These are phyloP conservation scores for Globisporangium echinulatum DNA, from an alignment of 352 stramenopile genomes.

Conservation along the genomic window DNA sequence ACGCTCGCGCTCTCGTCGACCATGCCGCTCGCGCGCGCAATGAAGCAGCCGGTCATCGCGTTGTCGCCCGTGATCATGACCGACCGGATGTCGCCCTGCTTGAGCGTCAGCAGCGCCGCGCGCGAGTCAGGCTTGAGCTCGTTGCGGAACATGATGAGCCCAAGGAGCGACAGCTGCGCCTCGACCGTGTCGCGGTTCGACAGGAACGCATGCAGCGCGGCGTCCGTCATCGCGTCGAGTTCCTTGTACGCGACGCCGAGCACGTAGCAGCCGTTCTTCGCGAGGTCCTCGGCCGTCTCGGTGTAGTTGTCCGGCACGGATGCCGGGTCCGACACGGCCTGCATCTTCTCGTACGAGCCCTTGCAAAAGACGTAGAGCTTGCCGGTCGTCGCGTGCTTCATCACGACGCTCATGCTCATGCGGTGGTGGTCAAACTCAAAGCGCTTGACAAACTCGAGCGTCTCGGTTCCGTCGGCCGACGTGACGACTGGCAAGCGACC, in stretches of 20 bases:
- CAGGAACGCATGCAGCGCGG: slow-evolving; percentile 32
- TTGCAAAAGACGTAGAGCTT: slow-evolving; percentile 83
- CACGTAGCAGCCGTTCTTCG: slow-evolving; percentile 86
- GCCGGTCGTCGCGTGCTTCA: slow-evolving; percentile 50
- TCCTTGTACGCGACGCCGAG: slow-evolving; percentile 76
- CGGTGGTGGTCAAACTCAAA: slow-evolving; percentile 91
- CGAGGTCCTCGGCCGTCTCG: slow-evolving; percentile 39
- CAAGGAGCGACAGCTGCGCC: slow-evolving; percentile 57
- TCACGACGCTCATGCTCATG: slow-evolving; percentile 89
- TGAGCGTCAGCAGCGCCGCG: slow-evolving; percentile 72
- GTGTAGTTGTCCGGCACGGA: slow-evolving; percentile 75
- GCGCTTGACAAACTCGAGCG: slow-evolving; percentile 79
- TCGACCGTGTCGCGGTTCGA: slow-evolving; percentile 74
- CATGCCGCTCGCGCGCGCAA: slow-evolving; percentile 63
- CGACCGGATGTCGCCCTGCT: slow-evolving; percentile 59
- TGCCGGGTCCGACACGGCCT: slow-evolving; percentile 35
- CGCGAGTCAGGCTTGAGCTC: slow-evolving; percentile 80
- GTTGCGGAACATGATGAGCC: slow-evolving; percentile 89
- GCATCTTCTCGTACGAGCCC: slow-evolving; percentile 86
- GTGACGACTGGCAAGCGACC: slow-evolving; percentile 35
- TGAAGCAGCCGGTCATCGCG: slow-evolving; percentile 72
- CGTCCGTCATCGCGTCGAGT: slow-evolving; percentile 26
- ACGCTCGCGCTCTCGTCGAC: slow-evolving; percentile 34
- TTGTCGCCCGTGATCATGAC: slow-evolving; percentile 90
- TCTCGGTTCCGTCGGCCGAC: slow-evolving; percentile 29